Conservation (phyloP, 1,139 yeast genomes). For the Magnusiomyces suaveolens region DNA sequence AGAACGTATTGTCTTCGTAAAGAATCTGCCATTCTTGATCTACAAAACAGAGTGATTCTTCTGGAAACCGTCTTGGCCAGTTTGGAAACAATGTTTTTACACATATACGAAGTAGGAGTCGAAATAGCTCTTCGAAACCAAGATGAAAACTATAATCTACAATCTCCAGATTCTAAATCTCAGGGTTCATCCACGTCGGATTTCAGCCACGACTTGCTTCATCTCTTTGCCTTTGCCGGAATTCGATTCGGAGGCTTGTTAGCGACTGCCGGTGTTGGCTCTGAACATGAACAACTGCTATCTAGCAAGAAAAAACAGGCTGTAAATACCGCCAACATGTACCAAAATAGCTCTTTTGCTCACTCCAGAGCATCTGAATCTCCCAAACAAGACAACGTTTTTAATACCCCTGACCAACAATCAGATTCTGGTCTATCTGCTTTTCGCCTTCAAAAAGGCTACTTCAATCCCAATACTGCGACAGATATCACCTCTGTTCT, state of each 20-base stretch:
- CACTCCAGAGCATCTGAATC: too few relatives aligned
- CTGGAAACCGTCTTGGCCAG: constrained; percentile 7
- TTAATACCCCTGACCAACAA: too few relatives aligned
- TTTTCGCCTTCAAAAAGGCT: constrained; percentile 1
- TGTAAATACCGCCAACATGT: background rate
- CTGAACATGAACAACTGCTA: background rate
- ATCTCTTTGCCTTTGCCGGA: constrained; percentile 8
- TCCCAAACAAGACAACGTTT: too few relatives aligned
- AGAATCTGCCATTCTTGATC: constrained; percentile 12
- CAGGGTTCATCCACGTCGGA: background rate
- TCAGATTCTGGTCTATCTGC: too few relatives aligned
- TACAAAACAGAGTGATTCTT: constrained; percentile 9
- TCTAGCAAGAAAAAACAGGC: background rate
- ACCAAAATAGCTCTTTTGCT: too few relatives aligned
- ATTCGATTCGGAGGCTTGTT: constrained; percentile 7
- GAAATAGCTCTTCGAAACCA: constrained; percentile 9
- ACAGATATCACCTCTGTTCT: background rate
- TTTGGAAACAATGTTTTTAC: constrained; percentile 10
- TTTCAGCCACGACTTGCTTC: constrained; percentile 7
- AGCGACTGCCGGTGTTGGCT: constrained; percentile 1
- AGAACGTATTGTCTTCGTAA: constrained; percentile 14
- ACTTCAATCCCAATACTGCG: background rate
- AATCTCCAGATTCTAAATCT: too few relatives aligned
- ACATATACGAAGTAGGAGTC: constrained; percentile 14
- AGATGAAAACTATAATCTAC: too few relatives aligned